Base-by-base conservation (phyloP, 2,329 filamentous ascomycete genomes). In the Colletotrichum noveboracense region DNA sequence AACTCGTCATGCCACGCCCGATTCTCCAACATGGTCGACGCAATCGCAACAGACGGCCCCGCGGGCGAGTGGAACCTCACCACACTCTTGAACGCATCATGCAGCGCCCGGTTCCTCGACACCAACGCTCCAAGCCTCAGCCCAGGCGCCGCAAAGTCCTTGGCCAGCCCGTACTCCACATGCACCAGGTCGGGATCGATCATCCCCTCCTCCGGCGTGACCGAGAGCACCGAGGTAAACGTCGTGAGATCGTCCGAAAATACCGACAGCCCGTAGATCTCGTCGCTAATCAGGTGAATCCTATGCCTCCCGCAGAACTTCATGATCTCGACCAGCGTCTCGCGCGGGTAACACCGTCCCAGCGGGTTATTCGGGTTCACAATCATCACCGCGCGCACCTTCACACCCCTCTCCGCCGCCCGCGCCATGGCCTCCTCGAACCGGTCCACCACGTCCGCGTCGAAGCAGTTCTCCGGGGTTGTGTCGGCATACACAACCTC, bases 221-320 rank as follows among this genome's bases (percentile, higher is more conserved):
- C 87, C 3, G 88, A 87, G 2, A 91, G 81, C 4, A 85, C 82
- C 0, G 89, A 91, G 5, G 86, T 88, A 76, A 91, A 91, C 6
- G 7, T n/a, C 21, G 60, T 28, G 26, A 71, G 28, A n/a, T 36
- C 7, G 9, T 48, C 48, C 13, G 55, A 52, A 21, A 87, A 91
- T 1, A 88, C 84, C 2, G 88, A 89, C 48, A 88, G 82, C 12
- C 87, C 90, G 78, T 92, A 92, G 52, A 92, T 88, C 79, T 92
- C 91, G 79, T 92, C 90, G 76, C 87, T 88, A 78, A 92, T 86
- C 61, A 92, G 82, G 75, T 92, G 90, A 6, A 92, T 81, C 5
- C 81, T 77, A 75, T 90, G 84, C 55, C 83, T 84, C 68, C 89
- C 82, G 77, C 90, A 91, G 69, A 92, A 85, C 4, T 79, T 78